Evolutionary conservation across 192 early-diverging fungal species (phyloP), one percentile per base, ranked within the genome.

Genomic region (Podila minutissima): DNA sequence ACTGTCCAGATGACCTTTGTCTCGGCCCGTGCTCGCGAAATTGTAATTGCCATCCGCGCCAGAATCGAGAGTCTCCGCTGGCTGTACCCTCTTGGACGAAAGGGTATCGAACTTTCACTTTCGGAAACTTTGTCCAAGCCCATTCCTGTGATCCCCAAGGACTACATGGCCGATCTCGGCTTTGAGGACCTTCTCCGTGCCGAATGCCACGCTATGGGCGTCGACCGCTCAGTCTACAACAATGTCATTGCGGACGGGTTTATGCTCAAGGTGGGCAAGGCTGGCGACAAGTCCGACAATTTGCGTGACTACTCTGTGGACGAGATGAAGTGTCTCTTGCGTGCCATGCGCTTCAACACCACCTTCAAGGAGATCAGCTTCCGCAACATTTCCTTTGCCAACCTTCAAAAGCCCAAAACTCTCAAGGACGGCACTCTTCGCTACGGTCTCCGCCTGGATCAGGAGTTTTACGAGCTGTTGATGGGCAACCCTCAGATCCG

Each of bases 401-500:
- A 50, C 26, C 69, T 71, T 6, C 75, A 78, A 26, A 78, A 67
- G 33, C n/a, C 75, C n/a, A 78, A 71, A 37, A 72, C 76, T 7
- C 66, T 79, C 33, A 79, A 67, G 26, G 76, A 79, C 33, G 76
- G 76, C 13, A 72, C 76, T 2, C 65, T 79, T 24, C 76, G 76
- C 37, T 79, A 79, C 59, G 76, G 76, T 17, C 76, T 79, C 35
- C 76, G 76, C 53, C 38, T 67, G 1, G 76, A 79, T 29, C 76
- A 79, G 67, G 76, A 79, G 66, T 51, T 79, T 50, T 79, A 79
- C 55, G 76, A 79, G 65, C 22, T 79, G 19, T 64, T 79, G 65
- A 79, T 79, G 76, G 76, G 70, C 20, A 79, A 79, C 65, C 76
- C 76, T 37, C 70, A 79, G 55, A 79, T 79, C 46, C 76, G 76